Conservation (phyloP, 2,329 filamentous ascomycete genomes). For the Paecilomyces fulvus region DNA sequence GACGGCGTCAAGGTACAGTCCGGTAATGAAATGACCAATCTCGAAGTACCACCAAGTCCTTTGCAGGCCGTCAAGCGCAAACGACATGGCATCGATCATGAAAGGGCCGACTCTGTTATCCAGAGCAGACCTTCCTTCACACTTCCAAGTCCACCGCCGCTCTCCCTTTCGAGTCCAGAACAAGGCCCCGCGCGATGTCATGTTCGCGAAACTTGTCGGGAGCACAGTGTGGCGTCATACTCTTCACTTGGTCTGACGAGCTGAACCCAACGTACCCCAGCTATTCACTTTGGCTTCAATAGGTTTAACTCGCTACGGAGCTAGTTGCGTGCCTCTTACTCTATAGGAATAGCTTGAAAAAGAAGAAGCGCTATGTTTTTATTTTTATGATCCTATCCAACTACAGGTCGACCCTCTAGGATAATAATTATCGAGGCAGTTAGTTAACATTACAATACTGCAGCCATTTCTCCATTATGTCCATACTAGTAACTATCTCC, state of each 20-base stretch:
- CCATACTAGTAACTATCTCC: too few relatives aligned
- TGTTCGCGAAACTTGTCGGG: neutral
- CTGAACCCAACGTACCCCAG: neutral
- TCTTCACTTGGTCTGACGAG: neutral
- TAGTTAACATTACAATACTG: too few relatives aligned
- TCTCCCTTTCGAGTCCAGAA: neutral
- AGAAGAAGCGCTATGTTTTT: too few relatives aligned
- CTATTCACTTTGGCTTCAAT: neutral
- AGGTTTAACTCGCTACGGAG: neutral
- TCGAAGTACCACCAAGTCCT: neutral
- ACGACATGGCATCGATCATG: neutral
- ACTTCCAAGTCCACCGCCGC: constrained; percentile 1
- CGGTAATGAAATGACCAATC: neutral
- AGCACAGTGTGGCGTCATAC: neutral
- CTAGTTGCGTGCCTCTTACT: too few relatives aligned
- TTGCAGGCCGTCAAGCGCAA: neutral
- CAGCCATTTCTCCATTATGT: too few relatives aligned
- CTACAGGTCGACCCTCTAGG: too few relatives aligned
- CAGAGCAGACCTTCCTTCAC: neutral
- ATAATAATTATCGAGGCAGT: too few relatives aligned
- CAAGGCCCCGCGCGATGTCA: neutral
- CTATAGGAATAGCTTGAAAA: too few relatives aligned
- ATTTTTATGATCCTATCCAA: too few relatives aligned
- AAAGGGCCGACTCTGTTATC: neutral
- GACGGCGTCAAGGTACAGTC: neutral